Evolutionary conservation across 2,329 filamentous ascomycete genomes (phyloP), one percentile per base, ranked within the genome.

Genomic region (Colletotrichum shisoi): DNA sequence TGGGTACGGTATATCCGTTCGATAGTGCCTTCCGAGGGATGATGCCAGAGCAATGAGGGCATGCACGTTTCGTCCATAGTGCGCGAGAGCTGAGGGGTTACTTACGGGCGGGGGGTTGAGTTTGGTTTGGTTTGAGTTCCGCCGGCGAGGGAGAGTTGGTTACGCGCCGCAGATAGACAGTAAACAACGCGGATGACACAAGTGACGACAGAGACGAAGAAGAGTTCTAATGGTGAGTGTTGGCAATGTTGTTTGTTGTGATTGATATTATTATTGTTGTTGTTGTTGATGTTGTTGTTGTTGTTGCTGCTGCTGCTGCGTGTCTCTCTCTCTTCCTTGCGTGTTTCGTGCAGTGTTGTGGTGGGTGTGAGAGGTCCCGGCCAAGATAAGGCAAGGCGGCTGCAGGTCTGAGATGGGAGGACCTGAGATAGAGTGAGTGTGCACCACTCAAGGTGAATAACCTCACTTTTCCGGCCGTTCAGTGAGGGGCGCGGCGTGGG

Each of bases 31-130:
- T 11, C 40, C 42, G 56, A 60, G 56, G 62, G 46, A 60, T 60
- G 56, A 63, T 60, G 62, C 62, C 46, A 24, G 56, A 27, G 24
- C 24, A 27, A 39, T 44, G n/a, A 63, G 45, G 24, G 24, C 24
- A 27, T 27, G 54, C 54, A 53, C 62, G 62, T 63, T 49, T 53
- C 62, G 62, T 63, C 62, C 19, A 63, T 63, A 63, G 62, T 63
- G 24, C 24, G 58, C 21, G 45, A 58, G 24, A 13, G 53, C 34
- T 45, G 54, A 57, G 53, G 53, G 37, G 40, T n/a, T 45, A 15
- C 15, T 9, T 39, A 46, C 6, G 15, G 45, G 4, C 15, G 27
- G 27, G 27, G 34, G n/a, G n/a, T n/a, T n/a, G n/a, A n/a, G 5
- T 31, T 15, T 37, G 31, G 17, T 49, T 19, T 13, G 4, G 15